These are phyloP conservation scores for Triticum aestivum DNA, from an alignment of 176 grass and related monocot species.

Conservation along the genomic window IWGSC_CS_RefSeq_v2.1 NC_057803.1:24575990-24576489, in stretches of 20 bases:
- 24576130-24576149: conserved; percentile 32
- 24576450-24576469: conserved; percentile 32
- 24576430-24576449: conserved; percentile 13
- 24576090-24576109: neutral
- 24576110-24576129: neutral
- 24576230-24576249: no score
- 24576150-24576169: neutral
- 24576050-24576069: neutral
- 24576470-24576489: neutral
- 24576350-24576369: conserved; percentile 24
- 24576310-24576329: neutral
- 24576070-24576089: neutral
- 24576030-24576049: neutral
- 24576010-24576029: neutral
- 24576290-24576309: neutral
- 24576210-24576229: neutral
- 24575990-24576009: neutral
- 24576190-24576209: neutral
- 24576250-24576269: neutral
- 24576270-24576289: neutral
- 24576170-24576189: neutral
- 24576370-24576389: conserved; percentile 26
- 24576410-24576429: conserved; percentile 31
- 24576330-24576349: conserved; percentile 23
- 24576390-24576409: neutral